Percentiles rank a stretch among this genome's conserved stretches.
Conservation (phyloP, 257 asterid genomes). For the Solanum pimpinellifolium region DNA sequence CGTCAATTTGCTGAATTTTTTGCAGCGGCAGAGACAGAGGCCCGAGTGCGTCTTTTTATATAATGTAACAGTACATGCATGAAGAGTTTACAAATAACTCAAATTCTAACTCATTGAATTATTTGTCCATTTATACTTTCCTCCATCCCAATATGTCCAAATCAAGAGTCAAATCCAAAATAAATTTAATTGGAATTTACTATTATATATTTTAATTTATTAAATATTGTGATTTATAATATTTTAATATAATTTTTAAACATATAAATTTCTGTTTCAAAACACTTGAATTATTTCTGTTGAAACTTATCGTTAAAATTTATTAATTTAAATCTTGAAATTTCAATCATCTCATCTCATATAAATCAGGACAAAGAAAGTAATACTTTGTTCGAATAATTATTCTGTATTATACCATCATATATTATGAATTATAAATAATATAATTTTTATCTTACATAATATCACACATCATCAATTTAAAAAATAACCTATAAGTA, state of each 20-base stretch:
- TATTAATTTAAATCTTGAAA: not conserved
- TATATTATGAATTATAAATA: too few relatives aligned
- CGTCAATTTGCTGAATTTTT: not conserved
- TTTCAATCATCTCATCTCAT: not conserved
- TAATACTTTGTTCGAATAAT: too few relatives aligned
- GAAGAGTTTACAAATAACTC: not conserved
- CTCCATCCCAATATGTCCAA: not conserved
- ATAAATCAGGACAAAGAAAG: fast-evolving
- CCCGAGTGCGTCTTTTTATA: not conserved
- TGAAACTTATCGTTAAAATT: not conserved
- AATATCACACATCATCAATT: too few relatives aligned
- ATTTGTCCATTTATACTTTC: too few relatives aligned
- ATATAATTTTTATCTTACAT: too few relatives aligned
- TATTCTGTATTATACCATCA: too few relatives aligned
- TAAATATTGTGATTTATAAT: too few relatives aligned
- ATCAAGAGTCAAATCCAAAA: not conserved
- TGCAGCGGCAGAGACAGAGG: not conserved
- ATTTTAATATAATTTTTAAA: not conserved
- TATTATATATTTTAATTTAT: too few relatives aligned
- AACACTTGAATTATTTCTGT: not conserved
- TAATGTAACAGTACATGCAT: not conserved
- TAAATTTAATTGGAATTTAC: too few relatives aligned
- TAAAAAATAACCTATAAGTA: too few relatives aligned
- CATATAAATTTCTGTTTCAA: not conserved
- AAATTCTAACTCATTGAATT: not conserved